Base-by-base conservation (phyloP, 208 protist species). In the Leptomonas pyrrhocoris region DNA sequence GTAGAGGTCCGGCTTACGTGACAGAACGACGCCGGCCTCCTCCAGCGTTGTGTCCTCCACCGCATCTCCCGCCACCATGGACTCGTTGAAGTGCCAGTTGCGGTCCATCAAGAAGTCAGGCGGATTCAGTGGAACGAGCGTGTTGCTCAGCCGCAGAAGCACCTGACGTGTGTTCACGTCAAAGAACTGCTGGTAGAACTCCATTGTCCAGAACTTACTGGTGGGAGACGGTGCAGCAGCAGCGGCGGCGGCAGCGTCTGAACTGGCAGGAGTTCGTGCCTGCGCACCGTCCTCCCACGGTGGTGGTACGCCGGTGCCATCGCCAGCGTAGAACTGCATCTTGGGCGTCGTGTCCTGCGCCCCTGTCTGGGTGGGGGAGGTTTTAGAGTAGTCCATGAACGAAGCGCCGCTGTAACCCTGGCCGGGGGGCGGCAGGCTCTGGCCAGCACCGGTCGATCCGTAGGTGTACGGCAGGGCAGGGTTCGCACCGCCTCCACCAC, bases 111-210 rank as follows among this genome's bases (percentile, higher is more conserved):
- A 63, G 66, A 92, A 95, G 73, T 95, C 88, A 15, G 90, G 89
- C 34, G 90, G 83, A 59, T 84, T 89, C 28, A 91, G 60, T 15
- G 87, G 88, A 25, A 90, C 63, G 45, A 96, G 49, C 9, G 80
- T 77, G 68, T 89, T 91, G 58, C 72, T 90, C 62, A 95, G 69
- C 23, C 93, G 89, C 51, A 84, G 59, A 48, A 92, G 74, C 50
- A 97, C 87, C 54, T 94, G 85, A 30, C 77, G 59, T n/a, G 93
- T 96, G 67, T 83, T 85, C 34, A 97, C 86, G 68, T 97, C 89
- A 59, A 97, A 97, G 73, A 92, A 97, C 61, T 93, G 88, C 74
- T 95, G 93, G 56, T 94, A 97, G 56, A 94, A 97, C 67, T 78
- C 85, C 36, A 94, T 57, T 18, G 62, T 89, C 86, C 88, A 97